Evolutionary conservation across 1,139 yeast species (phyloP).

Genomic region (Suhomyces chickasaworum): DNA sequence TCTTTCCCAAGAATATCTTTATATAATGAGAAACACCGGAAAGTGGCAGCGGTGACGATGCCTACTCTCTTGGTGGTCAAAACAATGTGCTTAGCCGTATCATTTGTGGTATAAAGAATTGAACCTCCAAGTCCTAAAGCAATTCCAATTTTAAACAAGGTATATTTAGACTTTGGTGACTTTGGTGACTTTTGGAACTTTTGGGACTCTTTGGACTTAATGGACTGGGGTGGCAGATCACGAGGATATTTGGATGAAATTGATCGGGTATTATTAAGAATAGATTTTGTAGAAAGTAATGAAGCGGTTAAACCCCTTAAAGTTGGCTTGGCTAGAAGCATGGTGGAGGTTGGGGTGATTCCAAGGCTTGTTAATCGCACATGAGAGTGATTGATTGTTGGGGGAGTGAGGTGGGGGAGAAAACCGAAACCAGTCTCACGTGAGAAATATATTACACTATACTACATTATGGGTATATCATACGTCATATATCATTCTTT

Average conservation of each 20-base stretch:
- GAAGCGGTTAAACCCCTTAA: background rate
- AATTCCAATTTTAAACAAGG: constrained; percentile 31
- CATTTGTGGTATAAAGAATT: constrained; percentile 37
- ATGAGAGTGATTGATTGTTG: background rate
- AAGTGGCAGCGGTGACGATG: constrained; percentile 64
- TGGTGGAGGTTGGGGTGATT: background rate
- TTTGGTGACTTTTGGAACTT: too few relatives aligned
- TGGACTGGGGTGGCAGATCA: too few relatives aligned
- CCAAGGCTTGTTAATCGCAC: background rate
- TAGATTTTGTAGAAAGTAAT: background rate
- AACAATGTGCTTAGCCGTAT: constrained; percentile 32
- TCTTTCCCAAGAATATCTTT: constrained; percentile 53
- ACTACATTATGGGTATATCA: background rate
- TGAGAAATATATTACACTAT: too few relatives aligned
- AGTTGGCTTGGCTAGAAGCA: background rate
- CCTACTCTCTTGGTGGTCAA: constrained; percentile 58
- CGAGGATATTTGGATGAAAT: background rate
- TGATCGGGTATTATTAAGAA: background rate
- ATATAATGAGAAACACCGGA: constrained; percentile 65
- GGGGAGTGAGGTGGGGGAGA: background rate
- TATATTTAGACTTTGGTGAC: constrained; percentile 10
- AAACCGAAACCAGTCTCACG: too few relatives aligned
- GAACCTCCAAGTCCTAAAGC: constrained; percentile 35
- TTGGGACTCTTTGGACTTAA: too few relatives aligned
- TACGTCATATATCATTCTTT: background rate